These are phyloP conservation scores for Trematosphaeria pertusa DNA, from an alignment of 2,329 filamentous ascomycete species.

Conservation along the genomic window DNA sequence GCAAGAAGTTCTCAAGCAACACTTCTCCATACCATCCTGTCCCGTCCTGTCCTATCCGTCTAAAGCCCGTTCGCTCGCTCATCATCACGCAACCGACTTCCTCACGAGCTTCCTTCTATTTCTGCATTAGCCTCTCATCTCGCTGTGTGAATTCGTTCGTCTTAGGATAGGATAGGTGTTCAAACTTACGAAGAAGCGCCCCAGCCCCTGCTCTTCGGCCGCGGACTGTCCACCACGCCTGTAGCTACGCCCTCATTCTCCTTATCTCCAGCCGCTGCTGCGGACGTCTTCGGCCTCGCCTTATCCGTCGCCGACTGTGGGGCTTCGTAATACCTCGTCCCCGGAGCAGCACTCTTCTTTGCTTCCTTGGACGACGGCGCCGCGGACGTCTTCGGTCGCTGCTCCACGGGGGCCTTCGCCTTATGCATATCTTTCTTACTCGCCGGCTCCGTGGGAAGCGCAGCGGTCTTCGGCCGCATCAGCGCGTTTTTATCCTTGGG, in stretches of 20 bases:
- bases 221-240: conserved; percentile 1
- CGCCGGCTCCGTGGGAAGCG: background rate
- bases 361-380: background rate
- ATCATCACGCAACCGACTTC: too few relatives aligned
- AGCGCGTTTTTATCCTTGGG: conserved; percentile 21
- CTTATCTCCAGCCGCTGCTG: conserved; percentile 9
- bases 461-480: conserved; percentile 21
- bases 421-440: background rate
- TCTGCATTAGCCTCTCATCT: too few relatives aligned
- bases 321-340: background rate
- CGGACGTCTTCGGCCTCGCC: conserved; percentile 12
- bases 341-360: background rate
- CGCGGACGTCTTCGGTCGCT: conserved; percentile 13
- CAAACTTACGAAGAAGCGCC: too few relatives aligned
- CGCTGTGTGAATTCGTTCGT: too few relatives aligned
- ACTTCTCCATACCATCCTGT: too few relatives aligned
- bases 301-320: background rate
- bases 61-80: too few relatives aligned
- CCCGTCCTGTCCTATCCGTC: too few relatives aligned
- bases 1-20: too few relatives aligned
- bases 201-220: conserved; percentile 30
- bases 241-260: conserved; percentile 10
- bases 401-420: conserved; percentile 3
- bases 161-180: too few relatives aligned
- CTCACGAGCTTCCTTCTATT: too few relatives aligned